Conservation (phyloP, 352 stramenopile species). For the Pythium angustatum region DNA sequence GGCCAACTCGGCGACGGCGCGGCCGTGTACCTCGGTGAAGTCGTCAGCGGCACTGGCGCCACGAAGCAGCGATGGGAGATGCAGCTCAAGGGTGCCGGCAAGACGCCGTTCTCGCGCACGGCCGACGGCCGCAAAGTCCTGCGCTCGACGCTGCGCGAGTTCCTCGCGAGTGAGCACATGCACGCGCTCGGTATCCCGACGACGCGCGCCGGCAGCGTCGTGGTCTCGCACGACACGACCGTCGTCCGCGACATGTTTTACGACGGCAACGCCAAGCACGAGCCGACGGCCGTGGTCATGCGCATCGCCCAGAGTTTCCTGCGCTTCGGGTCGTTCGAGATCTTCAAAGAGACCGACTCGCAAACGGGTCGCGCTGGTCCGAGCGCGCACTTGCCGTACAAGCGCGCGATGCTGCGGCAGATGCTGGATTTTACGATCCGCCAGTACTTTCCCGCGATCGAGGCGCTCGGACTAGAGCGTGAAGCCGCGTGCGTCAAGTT, state of each 20-base stretch:
- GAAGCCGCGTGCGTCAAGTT: constrained; percentile 41
- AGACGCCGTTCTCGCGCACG: constrained; percentile 94
- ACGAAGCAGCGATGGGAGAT: constrained; percentile 86
- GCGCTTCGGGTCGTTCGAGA: constrained; percentile 95
- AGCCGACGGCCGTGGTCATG: constrained; percentile 84
- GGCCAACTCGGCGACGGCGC: constrained; percentile 91
- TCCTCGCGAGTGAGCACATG: constrained; percentile 97
- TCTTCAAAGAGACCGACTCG: constrained; percentile 88
- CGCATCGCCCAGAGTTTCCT: constrained; percentile 93
- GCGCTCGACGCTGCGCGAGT: constrained; percentile 96
- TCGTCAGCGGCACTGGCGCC: constrained; percentile 42
- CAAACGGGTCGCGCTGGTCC: constrained; percentile 65
- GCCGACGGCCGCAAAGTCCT: constrained; percentile 93
- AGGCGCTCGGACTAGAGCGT: constrained; percentile 14
- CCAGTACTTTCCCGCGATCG: constrained; percentile 66
- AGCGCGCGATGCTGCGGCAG: constrained; percentile 61
- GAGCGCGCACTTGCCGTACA: constrained; percentile 64
- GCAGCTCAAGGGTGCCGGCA: constrained; percentile 96
- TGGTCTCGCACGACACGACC: constrained; percentile 66
- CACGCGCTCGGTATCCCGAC: constrained; percentile 93
- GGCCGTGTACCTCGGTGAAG: constrained; percentile 88
- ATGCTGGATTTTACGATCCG: constrained; percentile 83
- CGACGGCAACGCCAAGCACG: constrained; percentile 76
- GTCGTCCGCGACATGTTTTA: constrained; percentile 90
- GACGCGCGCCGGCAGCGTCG: constrained; percentile 87